These are phyloP conservation scores for Neofusicoccum umdonicola DNA, from an alignment of 2,329 filamentous ascomycete genomes.

Conservation along the genomic window DNA sequence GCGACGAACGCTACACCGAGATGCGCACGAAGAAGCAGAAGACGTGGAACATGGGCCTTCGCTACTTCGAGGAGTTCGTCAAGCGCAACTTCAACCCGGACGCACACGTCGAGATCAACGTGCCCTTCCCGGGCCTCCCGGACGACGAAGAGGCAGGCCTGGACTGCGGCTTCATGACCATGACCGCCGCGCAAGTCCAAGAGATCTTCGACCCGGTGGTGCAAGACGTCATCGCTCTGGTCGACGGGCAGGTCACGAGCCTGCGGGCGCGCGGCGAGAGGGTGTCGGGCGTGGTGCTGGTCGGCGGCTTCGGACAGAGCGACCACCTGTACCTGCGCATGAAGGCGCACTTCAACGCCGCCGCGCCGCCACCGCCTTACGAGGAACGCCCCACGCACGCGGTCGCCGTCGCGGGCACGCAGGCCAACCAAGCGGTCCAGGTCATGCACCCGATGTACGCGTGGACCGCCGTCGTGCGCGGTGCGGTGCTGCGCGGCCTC, in stretches of 20 bases:
- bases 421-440: slow-evolving; percentile 56
- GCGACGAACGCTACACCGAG: slow-evolving; percentile 64
- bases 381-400: slow-evolving; percentile 69
- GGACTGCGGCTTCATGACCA: slow-evolving; percentile 73
- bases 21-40: slow-evolving; percentile 77
- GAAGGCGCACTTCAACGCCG: slow-evolving; percentile 63
- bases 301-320: slow-evolving; percentile 78
- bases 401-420: slow-evolving; percentile 49
- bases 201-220: slow-evolving; percentile 74
- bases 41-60: slow-evolving; percentile 70
- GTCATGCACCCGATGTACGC: slow-evolving; percentile 81
- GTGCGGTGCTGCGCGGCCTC: slow-evolving; percentile 70
- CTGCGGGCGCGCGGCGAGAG: slow-evolving; percentile 39
- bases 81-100: slow-evolving; percentile 76
- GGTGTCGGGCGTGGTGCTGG: slow-evolving; percentile 66
- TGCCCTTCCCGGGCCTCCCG: slow-evolving; percentile 72
- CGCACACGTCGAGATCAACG: slow-evolving; percentile 72
- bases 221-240: slow-evolving; percentile 48
- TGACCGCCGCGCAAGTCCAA: slow-evolving; percentile 65
- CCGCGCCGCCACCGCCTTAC: slow-evolving; percentile 52
- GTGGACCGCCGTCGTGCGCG: slow-evolving; percentile 77
- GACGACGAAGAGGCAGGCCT: slow-evolving; percentile 72
- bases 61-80: slow-evolving; percentile 81
- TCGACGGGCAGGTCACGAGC: slow-evolving; percentile 44
- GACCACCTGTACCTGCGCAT: slow-evolving; percentile 69